Evolutionary conservation across 257 asterid genomes (phyloP), one percentile per base, ranked within the genome.

Genomic region (Handroanthus guayacan): DNA sequence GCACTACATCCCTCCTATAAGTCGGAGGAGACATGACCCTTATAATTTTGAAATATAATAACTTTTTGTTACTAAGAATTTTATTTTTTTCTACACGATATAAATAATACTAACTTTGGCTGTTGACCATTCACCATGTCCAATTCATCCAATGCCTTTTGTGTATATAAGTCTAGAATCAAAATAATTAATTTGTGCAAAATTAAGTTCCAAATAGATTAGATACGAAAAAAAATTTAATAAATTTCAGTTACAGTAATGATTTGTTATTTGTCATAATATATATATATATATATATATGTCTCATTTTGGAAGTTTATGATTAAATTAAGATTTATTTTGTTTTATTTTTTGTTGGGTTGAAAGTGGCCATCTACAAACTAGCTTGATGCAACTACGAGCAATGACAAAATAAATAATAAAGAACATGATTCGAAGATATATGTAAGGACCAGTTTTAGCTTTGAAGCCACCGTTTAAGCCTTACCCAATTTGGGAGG

Each of bases 221-320:
- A 39, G 68, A 71, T 71, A 39, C 37, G 9, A 12, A 17, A 55
- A 55, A 17, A 43, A 69, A 64, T 51, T 62, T 31, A 76, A 6
- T 20, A 45, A 6, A 20, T 11, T 12, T 45, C 5, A 36, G 14
- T 31, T 37, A 38, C 62, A 67, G 57, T 68, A 65, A 16, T 41
- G 62, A 75, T 69, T 67, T 70, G 74, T 56, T 16, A 56, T 78
- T 72, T 71, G 45, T 56, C 34, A 62, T 45, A 65, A 75, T 54
- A 75, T n/a, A n/a, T n/a, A n/a, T n/a, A n/a, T n/a, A n/a, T n/a
- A n/a, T n/a, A n/a, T n/a, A n/a, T n/a, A n/a, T 75, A 63, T 75
- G 78, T 63, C 44, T 62, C 18, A 17, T 36, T 67, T 63, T 69
- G 50, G 54, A 51, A 70, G 63, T 55, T 1, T 39, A 45, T 10